Percentiles rank a stretch among this genome's conserved stretches.
Evolutionary conservation across 257 asterid species (phyloP).

Genomic region (Rauvolfia tetraphylla): DNA sequence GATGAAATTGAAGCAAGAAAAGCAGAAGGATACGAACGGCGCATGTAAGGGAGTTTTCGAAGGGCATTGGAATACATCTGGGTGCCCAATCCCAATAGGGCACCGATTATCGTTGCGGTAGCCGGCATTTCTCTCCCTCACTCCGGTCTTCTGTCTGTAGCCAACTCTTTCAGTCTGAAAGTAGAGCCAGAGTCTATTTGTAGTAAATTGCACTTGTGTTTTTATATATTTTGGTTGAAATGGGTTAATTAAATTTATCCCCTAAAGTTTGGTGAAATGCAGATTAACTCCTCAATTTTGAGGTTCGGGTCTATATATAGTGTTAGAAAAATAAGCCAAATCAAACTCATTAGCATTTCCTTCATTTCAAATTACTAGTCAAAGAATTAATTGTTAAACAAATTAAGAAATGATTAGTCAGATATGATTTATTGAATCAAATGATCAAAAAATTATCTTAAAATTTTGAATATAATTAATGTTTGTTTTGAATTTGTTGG

Average conservation of each 20-base stretch:
- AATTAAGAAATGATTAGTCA: no score
- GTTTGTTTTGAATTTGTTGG: no score
- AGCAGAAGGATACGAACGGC: conserved; percentile 48
- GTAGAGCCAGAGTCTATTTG: background rate
- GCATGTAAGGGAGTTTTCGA: conserved; percentile 98
- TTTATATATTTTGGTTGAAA: background rate
- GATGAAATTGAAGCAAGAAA: background rate
- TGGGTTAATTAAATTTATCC: background rate
- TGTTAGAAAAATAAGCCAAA: no score
- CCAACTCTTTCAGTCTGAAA: background rate
- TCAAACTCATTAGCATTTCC: no score
- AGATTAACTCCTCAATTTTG: background rate
- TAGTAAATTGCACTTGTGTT: background rate
- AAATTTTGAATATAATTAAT: no score
- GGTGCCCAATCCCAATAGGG: conserved; percentile 77
- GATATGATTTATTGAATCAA: no score
- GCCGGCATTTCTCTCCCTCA: conserved; percentile 48
- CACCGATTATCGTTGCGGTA: conserved; percentile 82
- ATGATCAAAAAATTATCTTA: no score
- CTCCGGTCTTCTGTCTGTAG: background rate
- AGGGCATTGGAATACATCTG: conserved; percentile 99
- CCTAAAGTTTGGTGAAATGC: background rate
- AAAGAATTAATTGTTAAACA: no score
- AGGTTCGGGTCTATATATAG: no score
- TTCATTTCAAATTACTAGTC: no score